These are phyloP conservation scores for Hypoxylon lenormandii DNA, from an alignment of 495 filamentous ascomycete genomes.

Conservation along the genomic window DNA sequence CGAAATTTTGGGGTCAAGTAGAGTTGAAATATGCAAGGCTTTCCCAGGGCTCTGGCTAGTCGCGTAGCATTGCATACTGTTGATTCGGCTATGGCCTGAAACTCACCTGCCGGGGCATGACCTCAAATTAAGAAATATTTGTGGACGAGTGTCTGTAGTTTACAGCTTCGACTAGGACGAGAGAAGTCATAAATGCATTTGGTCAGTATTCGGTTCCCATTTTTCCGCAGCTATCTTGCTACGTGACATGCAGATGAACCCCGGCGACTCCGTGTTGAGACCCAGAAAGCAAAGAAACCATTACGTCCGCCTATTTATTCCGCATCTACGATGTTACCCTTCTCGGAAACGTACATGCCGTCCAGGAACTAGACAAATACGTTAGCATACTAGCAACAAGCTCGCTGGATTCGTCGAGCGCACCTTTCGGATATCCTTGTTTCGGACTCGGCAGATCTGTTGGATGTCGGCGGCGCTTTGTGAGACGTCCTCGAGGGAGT, in stretches of 20 bases:
- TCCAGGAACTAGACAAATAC: conserved; percentile 87
- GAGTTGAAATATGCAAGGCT: too few species aligned
- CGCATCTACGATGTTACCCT: conserved; percentile 87
- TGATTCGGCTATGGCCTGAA: too few species aligned
- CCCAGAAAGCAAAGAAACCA: conserved; percentile 59
- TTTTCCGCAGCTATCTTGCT: conserved; percentile 65
- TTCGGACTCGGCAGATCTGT: conserved; percentile 97
- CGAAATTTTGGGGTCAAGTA: too few species aligned
- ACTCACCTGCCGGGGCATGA: too few species aligned
- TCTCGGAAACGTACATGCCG: conserved; percentile 98
- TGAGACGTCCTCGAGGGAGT: conserved; percentile 95
- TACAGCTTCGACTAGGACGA: background rate
- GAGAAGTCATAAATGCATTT: conserved; percentile 32
- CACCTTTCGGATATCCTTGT: conserved; percentile 99
- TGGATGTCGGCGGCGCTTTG: conserved; percentile 99
- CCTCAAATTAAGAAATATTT: too few species aligned
- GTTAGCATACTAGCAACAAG: conserved; percentile 49
- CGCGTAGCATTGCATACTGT: too few species aligned
- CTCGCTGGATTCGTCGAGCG: background rate
- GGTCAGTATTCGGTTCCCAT: conserved; percentile 56
- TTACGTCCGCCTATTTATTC: conserved; percentile 52
- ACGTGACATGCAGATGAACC: conserved; percentile 72
- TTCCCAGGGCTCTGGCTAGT: too few species aligned
- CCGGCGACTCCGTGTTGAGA: conserved; percentile 59
- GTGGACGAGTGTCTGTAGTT: background rate